Percentiles rank a stretch among this genome's conserved stretches.
phyloP scores from a whole-genome alignment of 176 grass and related monocot genomes.

The Avena insularis region DNA sequence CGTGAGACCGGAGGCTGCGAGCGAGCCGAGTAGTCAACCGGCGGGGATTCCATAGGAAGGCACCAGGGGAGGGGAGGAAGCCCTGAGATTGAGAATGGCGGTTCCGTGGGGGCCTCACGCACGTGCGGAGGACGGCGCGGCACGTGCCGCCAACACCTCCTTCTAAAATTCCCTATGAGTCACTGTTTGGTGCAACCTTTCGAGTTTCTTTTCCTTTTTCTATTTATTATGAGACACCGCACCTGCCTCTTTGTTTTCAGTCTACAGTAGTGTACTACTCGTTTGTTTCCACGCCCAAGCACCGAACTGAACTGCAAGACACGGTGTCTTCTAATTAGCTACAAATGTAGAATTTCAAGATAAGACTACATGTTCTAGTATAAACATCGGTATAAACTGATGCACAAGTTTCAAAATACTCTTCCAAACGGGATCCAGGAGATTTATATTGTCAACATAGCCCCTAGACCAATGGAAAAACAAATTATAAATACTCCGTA shows the following conservation, averaged over 20 bases:
- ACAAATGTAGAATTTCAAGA: neutral
- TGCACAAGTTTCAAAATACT: too few relatives aligned
- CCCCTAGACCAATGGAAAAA: too few relatives aligned
- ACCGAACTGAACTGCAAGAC: neutral
- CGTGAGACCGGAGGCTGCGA: neutral
- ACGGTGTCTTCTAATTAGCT: neutral
- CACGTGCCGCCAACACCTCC: conserved; percentile 50
- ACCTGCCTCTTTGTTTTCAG: conserved; percentile 33
- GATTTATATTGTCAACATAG: too few relatives aligned
- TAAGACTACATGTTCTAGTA: too few relatives aligned
- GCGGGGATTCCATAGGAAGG: conserved; percentile 35
- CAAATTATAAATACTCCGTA: too few relatives aligned
- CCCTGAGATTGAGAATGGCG: conserved; percentile 28
- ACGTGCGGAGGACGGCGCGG: conserved; percentile 23
- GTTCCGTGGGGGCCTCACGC: conserved; percentile 35
- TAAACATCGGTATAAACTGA: too few relatives aligned
- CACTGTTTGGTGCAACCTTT: conserved; percentile 33
- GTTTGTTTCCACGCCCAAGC: neutral
- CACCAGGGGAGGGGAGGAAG: conserved; percentile 31
- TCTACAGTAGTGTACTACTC: neutral
- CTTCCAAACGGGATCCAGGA: too few relatives aligned
- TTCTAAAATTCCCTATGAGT: neutral
- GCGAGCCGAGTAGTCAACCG: conserved; percentile 35
- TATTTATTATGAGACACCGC: neutral
- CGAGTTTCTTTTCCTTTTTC: neutral